phyloP scores from a whole-genome alignment of 2,329 filamentous ascomycete species.

The Didymella keratinophila region DNA sequence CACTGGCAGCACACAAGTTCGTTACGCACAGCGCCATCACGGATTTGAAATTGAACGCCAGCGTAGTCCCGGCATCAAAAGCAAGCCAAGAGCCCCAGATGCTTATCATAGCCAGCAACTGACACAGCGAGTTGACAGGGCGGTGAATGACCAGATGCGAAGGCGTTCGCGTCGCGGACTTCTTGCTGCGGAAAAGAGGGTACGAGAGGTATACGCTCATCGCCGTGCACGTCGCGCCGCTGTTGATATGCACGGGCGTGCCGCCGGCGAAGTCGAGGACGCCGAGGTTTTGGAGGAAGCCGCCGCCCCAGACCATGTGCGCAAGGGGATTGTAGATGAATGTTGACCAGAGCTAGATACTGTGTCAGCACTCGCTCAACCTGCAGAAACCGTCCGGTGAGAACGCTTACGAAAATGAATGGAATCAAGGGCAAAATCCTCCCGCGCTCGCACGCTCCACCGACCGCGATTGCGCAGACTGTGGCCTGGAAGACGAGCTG shows the following conservation, averaged over 20 bases:
- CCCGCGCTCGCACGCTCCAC: constrained; percentile 59
- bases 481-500: constrained; percentile 61
- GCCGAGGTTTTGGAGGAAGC: constrained; percentile 55
- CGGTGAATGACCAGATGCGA: constrained; percentile 58
- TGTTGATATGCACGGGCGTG: constrained; percentile 48
- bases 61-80: constrained; percentile 60
- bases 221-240: constrained; percentile 54
- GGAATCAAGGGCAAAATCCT: constrained; percentile 57
- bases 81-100: constrained; percentile 63
- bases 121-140: constrained; percentile 59
- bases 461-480: constrained; percentile 61
- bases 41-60: constrained; percentile 60
- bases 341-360: constrained; percentile 57
- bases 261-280: constrained; percentile 59
- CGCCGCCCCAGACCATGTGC: constrained; percentile 60
- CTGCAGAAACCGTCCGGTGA: no score
- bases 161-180: constrained; percentile 55
- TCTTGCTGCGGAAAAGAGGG: constrained; percentile 57
- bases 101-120: constrained; percentile 58
- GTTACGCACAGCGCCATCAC: constrained; percentile 61
- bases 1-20: constrained; percentile 58
- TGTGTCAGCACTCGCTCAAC: no score
- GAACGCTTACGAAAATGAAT: constrained; percentile 54
- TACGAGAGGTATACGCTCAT: constrained; percentile 61
- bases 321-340: constrained; percentile 59